Evolutionary conservation across 1,284 basidiomycete species (phyloP).

Genomic region (Cryptococcus sp.): DNA sequence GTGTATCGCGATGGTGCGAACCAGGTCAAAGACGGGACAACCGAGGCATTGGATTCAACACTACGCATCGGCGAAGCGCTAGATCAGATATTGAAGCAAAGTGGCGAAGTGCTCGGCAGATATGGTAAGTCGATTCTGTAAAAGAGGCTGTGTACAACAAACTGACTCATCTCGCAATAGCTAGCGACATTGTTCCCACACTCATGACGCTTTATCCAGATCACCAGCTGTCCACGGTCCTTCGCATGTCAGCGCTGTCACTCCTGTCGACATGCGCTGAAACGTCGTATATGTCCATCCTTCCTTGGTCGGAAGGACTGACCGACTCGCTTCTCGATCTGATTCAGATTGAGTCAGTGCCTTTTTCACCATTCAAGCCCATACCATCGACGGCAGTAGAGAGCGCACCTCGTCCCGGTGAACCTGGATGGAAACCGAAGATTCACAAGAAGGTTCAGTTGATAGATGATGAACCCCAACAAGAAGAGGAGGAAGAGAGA

Average conservation of each 20-base stretch:
- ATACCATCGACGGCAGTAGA: neutral
- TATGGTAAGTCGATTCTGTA: constrained; percentile 62
- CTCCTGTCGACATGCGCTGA: constrained; percentile 72
- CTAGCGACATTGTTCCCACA: constrained; percentile 68
- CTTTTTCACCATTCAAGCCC: constrained; percentile 27
- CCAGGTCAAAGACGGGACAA: neutral
- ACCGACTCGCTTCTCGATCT: constrained; percentile 71
- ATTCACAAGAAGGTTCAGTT: constrained; percentile 16
- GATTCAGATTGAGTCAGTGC: constrained; percentile 69
- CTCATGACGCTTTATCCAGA: constrained; percentile 65
- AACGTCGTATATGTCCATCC: constrained; percentile 64
- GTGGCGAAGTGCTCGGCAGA: constrained; percentile 67
- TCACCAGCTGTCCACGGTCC: constrained; percentile 64
- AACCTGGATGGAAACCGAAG: constrained; percentile 11
- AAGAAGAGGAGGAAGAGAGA: constrained; percentile 13
- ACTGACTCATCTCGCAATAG: constrained; percentile 51
- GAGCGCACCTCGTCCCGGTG: constrained; percentile 3
- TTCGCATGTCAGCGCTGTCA: constrained; percentile 80
- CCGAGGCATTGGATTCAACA: constrained; percentile 59
- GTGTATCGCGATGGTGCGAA: constrained; percentile 58
- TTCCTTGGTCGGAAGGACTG: constrained; percentile 66
- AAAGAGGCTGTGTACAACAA: neutral
- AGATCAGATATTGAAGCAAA: constrained; percentile 71
- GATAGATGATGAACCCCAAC: constrained; percentile 20
- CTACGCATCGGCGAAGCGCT: constrained; percentile 88